Percentiles rank a stretch among this genome's conserved stretches.
phyloP scores from a whole-genome alignment of 768 basidiomycete genomes.

The Russula olivacea region DNA sequence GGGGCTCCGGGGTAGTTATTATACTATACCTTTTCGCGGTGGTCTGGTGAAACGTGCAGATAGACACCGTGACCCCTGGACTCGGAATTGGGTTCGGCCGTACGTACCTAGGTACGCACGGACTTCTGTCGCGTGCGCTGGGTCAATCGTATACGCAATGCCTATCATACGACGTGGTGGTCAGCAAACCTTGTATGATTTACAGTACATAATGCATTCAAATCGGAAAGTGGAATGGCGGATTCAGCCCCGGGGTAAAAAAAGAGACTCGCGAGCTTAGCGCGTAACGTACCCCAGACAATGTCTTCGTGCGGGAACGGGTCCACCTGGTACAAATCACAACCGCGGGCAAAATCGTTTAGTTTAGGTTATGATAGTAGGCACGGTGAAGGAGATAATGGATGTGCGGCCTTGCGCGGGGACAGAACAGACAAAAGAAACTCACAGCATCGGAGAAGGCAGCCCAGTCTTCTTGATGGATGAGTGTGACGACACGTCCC shows the following conservation, averaged over 20 bases:
- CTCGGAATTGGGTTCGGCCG: background rate
- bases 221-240: background rate
- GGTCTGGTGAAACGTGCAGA: constrained; percentile 39
- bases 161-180: constrained; percentile 39
- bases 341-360: too few relatives aligned
- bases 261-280: background rate
- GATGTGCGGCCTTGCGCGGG: too few relatives aligned
- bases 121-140: constrained; percentile 65
- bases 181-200: background rate
- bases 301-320: constrained; percentile 64
- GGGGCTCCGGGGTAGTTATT: too few relatives aligned
- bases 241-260: background rate
- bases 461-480: constrained; percentile 87
- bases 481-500: constrained; percentile 84
- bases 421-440: background rate
- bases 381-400: too few relatives aligned
- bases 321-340: constrained; percentile 40
- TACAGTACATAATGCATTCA: background rate
- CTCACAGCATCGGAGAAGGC: constrained; percentile 60
- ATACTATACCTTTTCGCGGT: constrained; percentile 68
- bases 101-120: constrained; percentile 70
- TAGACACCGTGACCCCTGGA: too few relatives aligned
- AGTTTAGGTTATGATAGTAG: too few relatives aligned
- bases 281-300: constrained; percentile 66
- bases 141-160: constrained; percentile 83